These are phyloP conservation scores for Plasmodium gallinaceum DNA, from an alignment of 169 alveolate species.

Conservation along the genomic window DNA sequence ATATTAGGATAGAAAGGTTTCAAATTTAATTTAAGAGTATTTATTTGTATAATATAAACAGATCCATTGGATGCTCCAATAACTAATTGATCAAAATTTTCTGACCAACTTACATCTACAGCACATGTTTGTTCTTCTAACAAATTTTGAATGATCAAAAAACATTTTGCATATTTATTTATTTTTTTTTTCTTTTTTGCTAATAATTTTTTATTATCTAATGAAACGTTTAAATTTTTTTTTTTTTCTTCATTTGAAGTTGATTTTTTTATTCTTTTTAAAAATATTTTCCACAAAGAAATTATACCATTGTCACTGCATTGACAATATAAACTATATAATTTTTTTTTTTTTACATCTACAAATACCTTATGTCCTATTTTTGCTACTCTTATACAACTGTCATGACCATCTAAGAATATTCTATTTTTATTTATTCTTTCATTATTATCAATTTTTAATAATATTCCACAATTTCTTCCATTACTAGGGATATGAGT, in stretches of 20 bases:
- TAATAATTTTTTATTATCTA: background rate
- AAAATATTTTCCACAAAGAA: slow-evolving; percentile 48
- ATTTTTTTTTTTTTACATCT: slow-evolving; percentile 29
- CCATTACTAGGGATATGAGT: slow-evolving; percentile 72
- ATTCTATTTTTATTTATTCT: slow-evolving; percentile 23
- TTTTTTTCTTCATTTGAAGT: background rate
- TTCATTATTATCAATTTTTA: slow-evolving; percentile 17
- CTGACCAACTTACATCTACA: slow-evolving; percentile 69
- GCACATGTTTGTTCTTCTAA: slow-evolving; percentile 75
- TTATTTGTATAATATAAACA: slow-evolving; percentile 49
- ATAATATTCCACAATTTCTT: slow-evolving; percentile 52
- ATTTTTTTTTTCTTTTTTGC: slow-evolving; percentile 34
- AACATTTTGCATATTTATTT: slow-evolving; percentile 68
- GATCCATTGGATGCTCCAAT: slow-evolving; percentile 75
- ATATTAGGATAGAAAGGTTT: slow-evolving; percentile 38
- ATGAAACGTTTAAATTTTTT: background rate
- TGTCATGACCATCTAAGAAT: slow-evolving; percentile 65
- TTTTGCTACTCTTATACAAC: slow-evolving; percentile 66
- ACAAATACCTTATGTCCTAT: slow-evolving; percentile 49
- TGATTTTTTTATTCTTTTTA: slow-evolving; percentile 25
- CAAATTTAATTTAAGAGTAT: slow-evolving; percentile 10
- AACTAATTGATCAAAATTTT: slow-evolving; percentile 33
- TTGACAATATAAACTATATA: slow-evolving; percentile 72
- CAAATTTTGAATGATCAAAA: slow-evolving; percentile 49
- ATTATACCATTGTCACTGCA: slow-evolving; percentile 74